Base-by-base conservation (phyloP, 148 eudicot species). In the Rheum nobile region DNA sequence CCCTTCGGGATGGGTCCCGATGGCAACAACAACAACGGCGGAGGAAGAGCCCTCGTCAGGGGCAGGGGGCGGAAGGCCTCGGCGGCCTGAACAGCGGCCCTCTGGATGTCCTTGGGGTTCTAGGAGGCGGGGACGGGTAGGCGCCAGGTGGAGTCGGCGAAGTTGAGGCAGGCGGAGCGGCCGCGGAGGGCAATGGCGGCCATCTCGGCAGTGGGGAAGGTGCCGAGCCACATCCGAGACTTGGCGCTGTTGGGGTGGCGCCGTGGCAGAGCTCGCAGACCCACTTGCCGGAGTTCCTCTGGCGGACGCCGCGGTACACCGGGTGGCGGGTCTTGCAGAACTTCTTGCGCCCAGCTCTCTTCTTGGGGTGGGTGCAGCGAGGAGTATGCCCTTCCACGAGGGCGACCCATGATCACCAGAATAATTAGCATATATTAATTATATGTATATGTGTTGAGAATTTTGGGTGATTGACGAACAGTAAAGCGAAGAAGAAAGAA, bases 271-370 rank as follows among this genome's bases (percentile, higher is more conserved):
- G 87, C 71, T 92, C 97, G 17, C 89, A 88, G 0, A 92, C 96
- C 97, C 97, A 92, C 74, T 90, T 92, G 3, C 87, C 91, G 9
- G 88, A 83, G 76, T 79, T 81, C 70, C 97, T 72, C 65, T 78
- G 82, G 22, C 96, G 75, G 13, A 92, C 91, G 0, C 97, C 97
- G 0, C 97, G 65, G 84, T 85, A 92, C 5, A 92, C 86, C 0
- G 97, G 97, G 86, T 92, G 97, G 6, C 96, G 80, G 0, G 96
- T 90, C 81, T 88, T 93, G 76, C 79, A 72, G 76, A 90, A 84
- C 82, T 87, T 92, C 81, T 86, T 92, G 61, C 93, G 74, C 8
- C 97, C 96, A 0, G 93, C 97, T 0, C 86, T 80, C 67, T 86
- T 92, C 71, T 91, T 91, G 2, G 92, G 95, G 73, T 83, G 72